A percentile compares a stretch with the other conserved stretches of the same genome.
These are phyloP conservation scores for Sporothrix dimorphospora DNA, from an alignment of 2,329 filamentous ascomycete genomes.

Conservation along the genomic window DNA sequence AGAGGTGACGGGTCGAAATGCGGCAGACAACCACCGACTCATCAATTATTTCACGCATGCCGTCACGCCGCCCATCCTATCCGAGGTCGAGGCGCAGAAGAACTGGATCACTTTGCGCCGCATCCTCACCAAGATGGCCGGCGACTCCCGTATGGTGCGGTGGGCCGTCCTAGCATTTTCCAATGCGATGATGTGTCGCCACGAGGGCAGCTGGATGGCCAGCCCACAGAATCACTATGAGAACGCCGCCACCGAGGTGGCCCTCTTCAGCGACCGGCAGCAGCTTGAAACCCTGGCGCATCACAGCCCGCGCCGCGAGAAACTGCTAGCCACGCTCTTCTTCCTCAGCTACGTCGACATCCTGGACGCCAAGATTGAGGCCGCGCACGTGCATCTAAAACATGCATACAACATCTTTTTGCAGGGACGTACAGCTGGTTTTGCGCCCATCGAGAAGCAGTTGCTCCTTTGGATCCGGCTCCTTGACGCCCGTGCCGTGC, in stretches of 20 bases:
- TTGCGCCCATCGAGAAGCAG: conserved; percentile 48
- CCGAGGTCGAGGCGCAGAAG: conserved; percentile 56
- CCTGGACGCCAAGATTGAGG: conserved; percentile 47
- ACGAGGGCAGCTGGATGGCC: conserved; percentile 40
- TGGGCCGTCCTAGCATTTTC: conserved; percentile 57
- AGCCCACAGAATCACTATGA: conserved; percentile 46
- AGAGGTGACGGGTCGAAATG: conserved; percentile 6
- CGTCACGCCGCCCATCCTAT: conserved; percentile 56
- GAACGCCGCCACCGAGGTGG: conserved; percentile 40
- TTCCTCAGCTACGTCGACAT: conserved; percentile 59
- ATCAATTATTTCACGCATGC: conserved; percentile 55
- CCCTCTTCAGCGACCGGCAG: not conserved
- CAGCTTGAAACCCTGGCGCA: conserved; percentile 33
- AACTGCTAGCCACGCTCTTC: conserved; percentile 55
- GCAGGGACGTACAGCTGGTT: conserved; percentile 45
- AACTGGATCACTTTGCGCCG: conserved; percentile 56
- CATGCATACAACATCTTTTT: conserved; percentile 52
- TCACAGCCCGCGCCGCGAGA: conserved; percentile 39
- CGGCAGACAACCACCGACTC: conserved; percentile 44
- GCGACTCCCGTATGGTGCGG: conserved; percentile 50
- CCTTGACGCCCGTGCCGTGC: conserved; percentile 58
- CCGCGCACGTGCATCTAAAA: conserved; percentile 55
- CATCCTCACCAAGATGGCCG: conserved; percentile 53
- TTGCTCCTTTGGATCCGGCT: conserved; percentile 59
- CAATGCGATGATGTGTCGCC: conserved; percentile 47